phyloP scores from a whole-genome alignment of 345 rosid species.

The Kernera saxatilis region DNA sequence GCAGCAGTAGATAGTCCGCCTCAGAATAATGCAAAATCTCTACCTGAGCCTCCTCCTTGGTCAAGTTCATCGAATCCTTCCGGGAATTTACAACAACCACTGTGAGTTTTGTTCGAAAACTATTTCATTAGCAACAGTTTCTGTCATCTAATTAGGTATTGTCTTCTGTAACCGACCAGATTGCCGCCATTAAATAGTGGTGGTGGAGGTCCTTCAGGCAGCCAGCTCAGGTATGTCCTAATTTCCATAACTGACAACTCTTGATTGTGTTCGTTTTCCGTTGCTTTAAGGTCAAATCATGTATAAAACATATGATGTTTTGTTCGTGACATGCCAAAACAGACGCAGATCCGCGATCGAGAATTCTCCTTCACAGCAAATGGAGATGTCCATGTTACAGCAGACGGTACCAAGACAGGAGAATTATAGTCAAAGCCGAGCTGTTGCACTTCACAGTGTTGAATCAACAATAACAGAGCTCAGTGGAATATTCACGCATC shows the following conservation, averaged over 20 bases:
- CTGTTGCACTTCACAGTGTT: conserved; percentile 74
- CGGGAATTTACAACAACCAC: conserved; percentile 38
- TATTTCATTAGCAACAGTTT: background rate
- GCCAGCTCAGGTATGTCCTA: conserved; percentile 67
- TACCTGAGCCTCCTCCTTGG: conserved; percentile 89
- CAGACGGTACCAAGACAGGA: conserved; percentile 80
- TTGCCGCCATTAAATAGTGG: conserved; percentile 31
- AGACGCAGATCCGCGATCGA: conserved; percentile 85
- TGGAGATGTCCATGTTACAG: conserved; percentile 92
- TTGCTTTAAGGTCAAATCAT: background rate
- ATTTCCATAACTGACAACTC: background rate
- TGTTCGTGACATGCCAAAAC: conserved; percentile 18
- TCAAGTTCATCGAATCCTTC: conserved; percentile 48
- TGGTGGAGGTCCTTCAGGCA: conserved; percentile 57
- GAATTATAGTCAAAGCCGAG: conserved; percentile 57
- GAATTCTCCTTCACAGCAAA: conserved; percentile 54
- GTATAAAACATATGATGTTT: background rate
- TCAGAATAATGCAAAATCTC: conserved; percentile 39
- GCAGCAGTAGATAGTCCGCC: conserved; percentile 52
- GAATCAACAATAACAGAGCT: conserved; percentile 92
- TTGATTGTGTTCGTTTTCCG: background rate
- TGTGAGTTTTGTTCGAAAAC: conserved; percentile 36
- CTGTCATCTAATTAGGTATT: conserved; percentile 22
- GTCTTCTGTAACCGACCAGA: conserved; percentile 31
- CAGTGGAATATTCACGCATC: conserved; percentile 77